These are phyloP conservation scores for Pholiota conissans DNA, from an alignment of 768 basidiomycete species.

Conservation along the genomic window DNA sequence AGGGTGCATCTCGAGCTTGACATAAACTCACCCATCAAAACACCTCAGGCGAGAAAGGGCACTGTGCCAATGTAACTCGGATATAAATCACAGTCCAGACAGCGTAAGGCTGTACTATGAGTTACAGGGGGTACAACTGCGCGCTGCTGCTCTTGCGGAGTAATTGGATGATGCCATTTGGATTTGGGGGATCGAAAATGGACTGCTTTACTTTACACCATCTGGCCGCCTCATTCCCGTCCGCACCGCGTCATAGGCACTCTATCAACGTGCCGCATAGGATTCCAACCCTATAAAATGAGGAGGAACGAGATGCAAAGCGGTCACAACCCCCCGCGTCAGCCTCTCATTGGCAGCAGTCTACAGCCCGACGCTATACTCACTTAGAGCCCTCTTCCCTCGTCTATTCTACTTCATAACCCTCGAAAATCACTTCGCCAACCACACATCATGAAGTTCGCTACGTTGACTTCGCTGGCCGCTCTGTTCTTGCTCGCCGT, in stretches of 20 bases:
- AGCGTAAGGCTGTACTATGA: not conserved
- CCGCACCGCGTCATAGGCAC: no score
- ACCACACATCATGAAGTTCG: not conserved
- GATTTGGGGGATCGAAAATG: not conserved
- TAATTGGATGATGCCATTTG: not conserved
- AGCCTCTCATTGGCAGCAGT: not conserved
- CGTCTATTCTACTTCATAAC: not conserved
- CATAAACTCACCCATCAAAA: no score
- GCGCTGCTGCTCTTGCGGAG: not conserved
- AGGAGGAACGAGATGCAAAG: not conserved
- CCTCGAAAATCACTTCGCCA: not conserved
- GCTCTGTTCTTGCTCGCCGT: not conserved
- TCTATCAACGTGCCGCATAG: not conserved
- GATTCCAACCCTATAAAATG: not conserved
- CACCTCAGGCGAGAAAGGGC: no score
- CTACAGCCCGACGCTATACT: not conserved
- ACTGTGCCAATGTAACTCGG: not conserved
- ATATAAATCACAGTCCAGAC: not conserved
- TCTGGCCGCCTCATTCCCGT: no score
- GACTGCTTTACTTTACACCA: not conserved
- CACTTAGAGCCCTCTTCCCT: not conserved
- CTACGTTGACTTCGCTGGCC: not conserved
- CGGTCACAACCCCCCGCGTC: not conserved
- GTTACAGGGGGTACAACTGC: not conserved
- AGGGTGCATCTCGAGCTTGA: no score